Evolutionary conservation across 495 filamentous ascomycete species (phyloP), one percentile per base, ranked within the genome.

Genomic region (Thozetella sp.): DNA sequence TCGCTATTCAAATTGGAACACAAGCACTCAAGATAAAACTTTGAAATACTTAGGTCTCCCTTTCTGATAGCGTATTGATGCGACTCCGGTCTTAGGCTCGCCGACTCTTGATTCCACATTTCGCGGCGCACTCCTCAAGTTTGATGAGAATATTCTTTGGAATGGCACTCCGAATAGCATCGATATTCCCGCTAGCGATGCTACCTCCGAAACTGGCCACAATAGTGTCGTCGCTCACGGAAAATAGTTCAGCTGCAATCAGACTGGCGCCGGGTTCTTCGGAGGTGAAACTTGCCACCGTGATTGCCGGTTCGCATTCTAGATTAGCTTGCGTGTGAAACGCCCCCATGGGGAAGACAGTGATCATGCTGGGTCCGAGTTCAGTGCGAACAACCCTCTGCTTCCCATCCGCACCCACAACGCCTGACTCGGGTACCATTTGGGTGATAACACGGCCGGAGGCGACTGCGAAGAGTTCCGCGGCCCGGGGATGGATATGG

Each of bases 301-400:
- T 77, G 0, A 65, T 64, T 1, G 77, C 74, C 22, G 63, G 60
- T 45, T 65, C 63, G 63, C 80, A 83, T 22, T 63, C 66, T 9
- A 72, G 70, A 66, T 83, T 83, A 66, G 78, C 69, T 61, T 83
- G 76, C 50, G 71, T 78, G 59, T 83, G 80, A 43, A 82, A 69
- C 13, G 56, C 59, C 20, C 79, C 80, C 55, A 73, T 68, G 22
- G 76, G 78, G 63, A 81, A 76, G 2, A 77, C 65, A 20, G 72
- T 72, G 63, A 71, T 78, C 58, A 76, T 67, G 58, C 68, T 74
- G 23, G 60, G 45, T 17, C 53, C 48, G 11, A 82, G 64, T 1
- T 60, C 66, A 43, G 72, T 72, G 25, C 57, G 61, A 56, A 79
- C 64, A 22, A 63, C 56, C 23, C 68, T 53, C n/a, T 63, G 61